phyloP scores from a whole-genome alignment of 305 asterid genomes.

The Solanum hybrid region DNA sequence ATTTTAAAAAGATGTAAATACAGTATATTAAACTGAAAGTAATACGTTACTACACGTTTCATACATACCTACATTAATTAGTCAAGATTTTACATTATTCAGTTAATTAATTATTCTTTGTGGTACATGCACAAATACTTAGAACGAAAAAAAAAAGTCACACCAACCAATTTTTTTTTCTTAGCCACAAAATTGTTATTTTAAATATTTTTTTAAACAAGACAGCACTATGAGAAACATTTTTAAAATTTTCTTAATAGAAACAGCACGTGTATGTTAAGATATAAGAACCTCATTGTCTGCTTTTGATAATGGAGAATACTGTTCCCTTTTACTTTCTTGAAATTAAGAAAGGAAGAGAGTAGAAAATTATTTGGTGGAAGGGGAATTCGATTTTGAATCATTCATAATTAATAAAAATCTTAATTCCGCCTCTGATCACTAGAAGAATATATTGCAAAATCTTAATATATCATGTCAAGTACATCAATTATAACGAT shows the following conservation, averaged over 20 bases:
- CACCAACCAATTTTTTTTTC: too few relatives aligned
- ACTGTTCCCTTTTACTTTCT: neutral
- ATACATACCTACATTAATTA: neutral
- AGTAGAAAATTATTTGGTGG: neutral
- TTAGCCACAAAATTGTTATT: neutral
- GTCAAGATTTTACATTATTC: neutral
- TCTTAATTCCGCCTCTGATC: too few relatives aligned
- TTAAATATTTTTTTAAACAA: neutral
- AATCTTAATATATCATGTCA: neutral
- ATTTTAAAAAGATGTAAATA: neutral
- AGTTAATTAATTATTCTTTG: neutral
- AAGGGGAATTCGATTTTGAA: neutral
- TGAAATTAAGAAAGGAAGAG: neutral
- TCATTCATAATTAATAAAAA: too few relatives aligned
- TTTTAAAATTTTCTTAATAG: neutral
- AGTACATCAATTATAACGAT: neutral
- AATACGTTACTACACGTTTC: neutral
- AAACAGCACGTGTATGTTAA: neutral
- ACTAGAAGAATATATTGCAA: too few relatives aligned
- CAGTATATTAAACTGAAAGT: neutral
- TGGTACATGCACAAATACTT: neutral
- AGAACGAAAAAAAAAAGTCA: too few relatives aligned
- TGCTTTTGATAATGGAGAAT: neutral
- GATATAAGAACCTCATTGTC: neutral
- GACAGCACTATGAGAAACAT: neutral